phyloP scores from a whole-genome alignment of 2,329 filamentous ascomycete species.

The Eurotiales sp. region DNA sequence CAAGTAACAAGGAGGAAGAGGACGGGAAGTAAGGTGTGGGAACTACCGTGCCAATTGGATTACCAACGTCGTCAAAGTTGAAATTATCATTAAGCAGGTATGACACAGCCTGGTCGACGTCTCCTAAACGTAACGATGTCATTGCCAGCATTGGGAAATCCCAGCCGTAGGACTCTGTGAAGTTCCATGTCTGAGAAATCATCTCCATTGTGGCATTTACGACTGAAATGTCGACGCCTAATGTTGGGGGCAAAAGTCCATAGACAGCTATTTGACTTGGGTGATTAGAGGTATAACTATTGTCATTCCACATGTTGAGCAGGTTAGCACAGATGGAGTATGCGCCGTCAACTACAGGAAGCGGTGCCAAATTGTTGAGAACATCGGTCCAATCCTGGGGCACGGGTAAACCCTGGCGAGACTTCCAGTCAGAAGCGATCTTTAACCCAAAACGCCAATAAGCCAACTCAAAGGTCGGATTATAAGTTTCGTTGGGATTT shows the following conservation, averaged over 20 bases:
- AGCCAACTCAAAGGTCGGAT: constrained; percentile 57
- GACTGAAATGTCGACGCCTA: constrained; percentile 35
- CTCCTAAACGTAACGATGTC: constrained; percentile 41
- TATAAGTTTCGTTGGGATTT: constrained; percentile 53
- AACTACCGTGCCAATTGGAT: constrained; percentile 44
- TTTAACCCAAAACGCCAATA: constrained; percentile 61
- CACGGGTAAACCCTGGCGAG: constrained; percentile 41
- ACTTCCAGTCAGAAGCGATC: constrained; percentile 52
- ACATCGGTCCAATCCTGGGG: constrained; percentile 49
- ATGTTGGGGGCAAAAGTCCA: constrained; percentile 42
- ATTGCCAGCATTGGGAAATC: constrained; percentile 48
- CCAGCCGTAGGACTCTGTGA: constrained; percentile 45
- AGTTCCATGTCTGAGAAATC: constrained; percentile 41
- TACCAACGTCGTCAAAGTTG: constrained; percentile 55
- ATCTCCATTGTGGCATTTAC: constrained; percentile 37
- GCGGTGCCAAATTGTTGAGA: constrained; percentile 50
- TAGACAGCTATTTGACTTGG: constrained; percentile 46
- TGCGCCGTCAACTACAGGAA: constrained; percentile 48
- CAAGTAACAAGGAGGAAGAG: constrained; percentile 48
- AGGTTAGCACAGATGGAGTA: constrained; percentile 56
- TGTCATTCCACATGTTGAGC: constrained; percentile 41
- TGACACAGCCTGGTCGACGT: constrained; percentile 39
- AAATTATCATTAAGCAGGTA: constrained; percentile 50
- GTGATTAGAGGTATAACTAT: constrained; percentile 39
- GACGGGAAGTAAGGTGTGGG: constrained; percentile 58